phyloP scores from a whole-genome alignment of 2,329 filamentous ascomycete species.

The Thyridium curvatum region DNA sequence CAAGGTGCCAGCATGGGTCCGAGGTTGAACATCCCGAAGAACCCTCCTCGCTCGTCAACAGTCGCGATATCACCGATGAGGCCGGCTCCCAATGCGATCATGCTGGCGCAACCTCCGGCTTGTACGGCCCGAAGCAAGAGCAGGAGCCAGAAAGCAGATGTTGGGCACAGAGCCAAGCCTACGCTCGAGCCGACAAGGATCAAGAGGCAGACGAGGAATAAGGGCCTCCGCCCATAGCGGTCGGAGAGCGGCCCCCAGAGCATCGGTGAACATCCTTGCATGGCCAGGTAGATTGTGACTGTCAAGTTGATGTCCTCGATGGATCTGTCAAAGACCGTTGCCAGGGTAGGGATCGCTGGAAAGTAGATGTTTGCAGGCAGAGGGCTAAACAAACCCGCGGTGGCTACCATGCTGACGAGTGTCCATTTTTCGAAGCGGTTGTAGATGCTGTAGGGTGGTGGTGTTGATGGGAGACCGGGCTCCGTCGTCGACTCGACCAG shows the following conservation, averaged over 20 bases:
- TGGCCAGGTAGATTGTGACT: slow-evolving; percentile 22
- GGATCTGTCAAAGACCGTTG: slow-evolving; percentile 18
- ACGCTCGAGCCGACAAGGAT: slow-evolving; percentile 23
- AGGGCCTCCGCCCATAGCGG: slow-evolving; percentile 20
- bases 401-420: slow-evolving; percentile 16
- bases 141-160: slow-evolving; percentile 22
- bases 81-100: slow-evolving; percentile 23
- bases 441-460: slow-evolving; percentile 15
- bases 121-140: slow-evolving; percentile 22
- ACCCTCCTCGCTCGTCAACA: slow-evolving; percentile 22
- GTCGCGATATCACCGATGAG: slow-evolving; percentile 25
- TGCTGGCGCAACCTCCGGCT: slow-evolving; percentile 24
- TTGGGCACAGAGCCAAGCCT: slow-evolving; percentile 23
- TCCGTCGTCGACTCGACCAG: not conserved
- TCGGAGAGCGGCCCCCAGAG: slow-evolving; percentile 27
- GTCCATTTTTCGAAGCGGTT: slow-evolving; percentile 17
- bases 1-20: slow-evolving; percentile 35
- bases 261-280: slow-evolving; percentile 25
- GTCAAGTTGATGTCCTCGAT: slow-evolving; percentile 22
- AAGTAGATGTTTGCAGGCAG: slow-evolving; percentile 27
- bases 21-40: slow-evolving; percentile 24
- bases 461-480: not conserved
- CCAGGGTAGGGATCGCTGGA: slow-evolving; percentile 20
- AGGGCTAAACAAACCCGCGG: slow-evolving; percentile 20
- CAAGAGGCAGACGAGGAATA: slow-evolving; percentile 20